These are phyloP conservation scores for Aureobasidium sp. DNA, from an alignment of 2,329 filamentous ascomycete species.

Conservation along the genomic window DNA sequence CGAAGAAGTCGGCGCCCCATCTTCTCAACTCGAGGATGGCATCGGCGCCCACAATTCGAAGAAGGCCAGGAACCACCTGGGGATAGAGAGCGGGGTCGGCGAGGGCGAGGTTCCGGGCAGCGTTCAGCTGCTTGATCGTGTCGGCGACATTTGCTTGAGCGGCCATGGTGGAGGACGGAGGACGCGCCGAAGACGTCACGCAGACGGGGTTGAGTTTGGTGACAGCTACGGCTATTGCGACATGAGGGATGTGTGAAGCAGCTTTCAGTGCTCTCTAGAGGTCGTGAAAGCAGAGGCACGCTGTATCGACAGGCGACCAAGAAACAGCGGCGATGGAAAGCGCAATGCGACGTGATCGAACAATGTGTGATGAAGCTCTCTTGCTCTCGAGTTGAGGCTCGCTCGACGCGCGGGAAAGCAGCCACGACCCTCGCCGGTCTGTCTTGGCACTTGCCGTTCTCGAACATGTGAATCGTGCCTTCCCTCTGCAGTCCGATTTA, in stretches of 20 bases:
- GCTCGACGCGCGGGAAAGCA: not conserved
- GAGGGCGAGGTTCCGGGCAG: conserved; percentile 82
- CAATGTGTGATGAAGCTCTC: not conserved
- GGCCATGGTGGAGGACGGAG: conserved; percentile 19
- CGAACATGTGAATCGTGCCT: conserved; percentile 3
- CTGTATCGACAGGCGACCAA: not conserved
- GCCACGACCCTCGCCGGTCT: not conserved
- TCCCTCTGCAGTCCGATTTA: not conserved
- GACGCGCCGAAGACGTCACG: conserved; percentile 16
- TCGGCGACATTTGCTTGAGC: conserved; percentile 38
- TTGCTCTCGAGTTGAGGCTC: not conserved
- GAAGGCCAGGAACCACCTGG: conserved; percentile 81
- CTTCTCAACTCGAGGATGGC: conserved; percentile 72
- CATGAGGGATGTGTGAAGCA: not conserved
- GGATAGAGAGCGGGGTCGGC: conserved; percentile 82
- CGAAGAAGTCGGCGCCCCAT: conserved; percentile 95
- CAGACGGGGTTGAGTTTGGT: conserved; percentile 6
- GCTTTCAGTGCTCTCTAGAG: not conserved
- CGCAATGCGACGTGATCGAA: not conserved
- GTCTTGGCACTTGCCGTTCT: not conserved
- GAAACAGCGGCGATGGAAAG: not conserved
- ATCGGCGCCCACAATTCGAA: conserved; percentile 77
- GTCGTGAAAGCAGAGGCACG: not conserved
- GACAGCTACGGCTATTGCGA: conserved; percentile 7
- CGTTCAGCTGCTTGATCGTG: conserved; percentile 80